These are phyloP conservation scores for Penicillium fuscoglaucum DNA, from an alignment of 2,329 filamentous ascomycete genomes.

Conservation along the genomic window DNA sequence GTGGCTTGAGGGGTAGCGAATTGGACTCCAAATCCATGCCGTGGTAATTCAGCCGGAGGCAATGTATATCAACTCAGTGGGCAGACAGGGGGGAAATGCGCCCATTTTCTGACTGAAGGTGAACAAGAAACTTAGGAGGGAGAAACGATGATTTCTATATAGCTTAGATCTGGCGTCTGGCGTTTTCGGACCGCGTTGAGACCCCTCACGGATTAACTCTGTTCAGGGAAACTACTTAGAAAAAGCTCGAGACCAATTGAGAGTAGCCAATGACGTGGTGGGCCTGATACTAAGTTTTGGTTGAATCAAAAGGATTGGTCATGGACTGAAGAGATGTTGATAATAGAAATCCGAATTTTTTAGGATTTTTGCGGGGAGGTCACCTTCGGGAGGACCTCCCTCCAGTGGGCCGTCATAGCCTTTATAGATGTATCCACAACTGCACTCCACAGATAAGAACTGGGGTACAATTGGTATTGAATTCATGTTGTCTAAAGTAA, in stretches of 20 bases:
- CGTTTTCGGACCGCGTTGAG: conserved; percentile 7
- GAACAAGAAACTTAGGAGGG: background rate
- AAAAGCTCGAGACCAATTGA: conserved; percentile 22
- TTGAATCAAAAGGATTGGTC: conserved; percentile 21
- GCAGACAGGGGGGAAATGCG: conserved; percentile 14
- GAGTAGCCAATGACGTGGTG: conserved; percentile 17
- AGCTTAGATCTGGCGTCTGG: conserved; percentile 3
- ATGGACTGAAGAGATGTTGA: conserved; percentile 17
- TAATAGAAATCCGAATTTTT: conserved; percentile 21
- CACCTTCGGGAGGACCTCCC: conserved; percentile 33
- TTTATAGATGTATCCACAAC: background rate
- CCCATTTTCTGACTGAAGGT: conserved; percentile 30
- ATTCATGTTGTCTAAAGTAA: background rate
- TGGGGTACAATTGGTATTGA: conserved; percentile 3
- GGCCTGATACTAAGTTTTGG: background rate
- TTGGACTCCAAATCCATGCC: conserved; percentile 34
- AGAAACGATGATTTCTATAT: conserved; percentile 18
- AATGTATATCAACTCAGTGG: conserved; percentile 23
- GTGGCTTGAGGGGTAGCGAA: conserved; percentile 28
- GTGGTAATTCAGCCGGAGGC: conserved; percentile 25
- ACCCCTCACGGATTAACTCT: conserved; percentile 7
- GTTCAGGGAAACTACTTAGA: conserved; percentile 19
- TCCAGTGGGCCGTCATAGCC: conserved; percentile 20
- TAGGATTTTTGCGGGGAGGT: conserved; percentile 23
- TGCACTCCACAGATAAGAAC: conserved; percentile 11